Evolutionary conservation across 176 grass and related monocot genomes (phyloP), one percentile per base, ranked within the genome.

Genomic region (Ensete ventricosum): DNA sequence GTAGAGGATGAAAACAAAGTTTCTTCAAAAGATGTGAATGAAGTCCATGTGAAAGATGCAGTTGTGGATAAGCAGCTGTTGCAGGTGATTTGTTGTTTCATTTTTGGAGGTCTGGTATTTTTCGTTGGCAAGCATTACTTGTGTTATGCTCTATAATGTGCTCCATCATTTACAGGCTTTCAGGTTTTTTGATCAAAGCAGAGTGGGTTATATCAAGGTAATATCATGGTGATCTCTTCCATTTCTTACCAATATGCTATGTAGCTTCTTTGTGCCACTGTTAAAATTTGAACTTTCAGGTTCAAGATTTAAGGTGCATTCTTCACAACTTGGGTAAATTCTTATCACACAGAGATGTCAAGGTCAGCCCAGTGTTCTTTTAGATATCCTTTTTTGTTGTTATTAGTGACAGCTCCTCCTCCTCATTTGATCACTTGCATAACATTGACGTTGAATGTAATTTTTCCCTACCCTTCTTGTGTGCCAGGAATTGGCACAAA

Each of bases 261-360:
- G 7, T 29, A 55, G 1, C 7, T 55, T 17, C 2, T 58, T 62
- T 43, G 3, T 17, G 14, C 7, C 26, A 11, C 81, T 60, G 29
- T 67, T 80, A 8, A 50, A 55, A 52, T n/a, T 66, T 78, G 14
- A 55, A 19, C 22, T 81, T 80, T 62, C 86, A 99, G 96, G 96
- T 95, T 59, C 91, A 99, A 65, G 96, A 99, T 94, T 83, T 99
- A 79, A 89, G 87, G 76, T 95, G 88, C 71, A 95, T 99, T 81
- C 83, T 99, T 84, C 91, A 99, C 83, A 99, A 99, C 76, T 67
- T 99, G 71, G 91, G 96, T 11, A 99, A 89, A 66, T 99, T 95
- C 72, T 76, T 99, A 50, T 99, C 88, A 53, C 85, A 89, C 60
- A 88, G 85, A 62, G 91, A 99, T 75, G 91, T 99, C 43, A 99